These are phyloP conservation scores for Volvox reticuliferus DNA, from an alignment of 139 green algal species.

Conservation along the genomic window DNA sequence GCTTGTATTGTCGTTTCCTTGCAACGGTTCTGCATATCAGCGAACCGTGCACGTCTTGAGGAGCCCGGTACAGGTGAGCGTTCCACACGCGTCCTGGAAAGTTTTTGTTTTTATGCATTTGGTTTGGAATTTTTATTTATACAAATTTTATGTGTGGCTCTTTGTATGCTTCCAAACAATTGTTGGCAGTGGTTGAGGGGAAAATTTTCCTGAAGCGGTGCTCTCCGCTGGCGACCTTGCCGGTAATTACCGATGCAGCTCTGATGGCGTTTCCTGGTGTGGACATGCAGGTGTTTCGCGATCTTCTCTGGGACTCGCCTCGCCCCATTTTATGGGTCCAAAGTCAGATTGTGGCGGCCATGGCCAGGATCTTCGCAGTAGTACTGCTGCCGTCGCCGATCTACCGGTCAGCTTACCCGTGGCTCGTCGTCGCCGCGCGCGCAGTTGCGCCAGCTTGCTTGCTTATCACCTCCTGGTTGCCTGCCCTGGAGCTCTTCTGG, in stretches of 20 bases:
- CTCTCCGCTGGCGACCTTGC: too few species aligned
- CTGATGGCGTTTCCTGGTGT: too few species aligned
- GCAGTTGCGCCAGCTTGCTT: neutral
- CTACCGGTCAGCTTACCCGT: neutral
- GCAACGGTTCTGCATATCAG: neutral
- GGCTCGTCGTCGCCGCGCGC: neutral
- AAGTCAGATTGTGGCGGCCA: neutral
- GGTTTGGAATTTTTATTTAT: too few species aligned
- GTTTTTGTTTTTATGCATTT: neutral
- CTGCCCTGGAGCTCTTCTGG: neutral
- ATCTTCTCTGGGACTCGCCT: constrained; percentile 1
- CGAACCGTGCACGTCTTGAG: neutral
- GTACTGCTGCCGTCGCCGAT: neutral
- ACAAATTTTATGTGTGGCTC: too few species aligned
- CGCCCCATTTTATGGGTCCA: neutral
- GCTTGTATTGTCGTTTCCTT: neutral
- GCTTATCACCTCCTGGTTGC: neutral
- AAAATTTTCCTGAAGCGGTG: too few species aligned
- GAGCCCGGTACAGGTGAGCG: neutral
- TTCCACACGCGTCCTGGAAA: too few species aligned
- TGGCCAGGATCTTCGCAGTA: neutral
- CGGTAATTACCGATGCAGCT: too few species aligned
- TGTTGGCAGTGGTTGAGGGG: too few species aligned
- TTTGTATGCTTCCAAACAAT: too few species aligned
- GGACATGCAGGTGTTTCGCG: neutral